phyloP scores from a whole-genome alignment of 169 alveolate species.

The Cryptosporidium parvum region DNA sequence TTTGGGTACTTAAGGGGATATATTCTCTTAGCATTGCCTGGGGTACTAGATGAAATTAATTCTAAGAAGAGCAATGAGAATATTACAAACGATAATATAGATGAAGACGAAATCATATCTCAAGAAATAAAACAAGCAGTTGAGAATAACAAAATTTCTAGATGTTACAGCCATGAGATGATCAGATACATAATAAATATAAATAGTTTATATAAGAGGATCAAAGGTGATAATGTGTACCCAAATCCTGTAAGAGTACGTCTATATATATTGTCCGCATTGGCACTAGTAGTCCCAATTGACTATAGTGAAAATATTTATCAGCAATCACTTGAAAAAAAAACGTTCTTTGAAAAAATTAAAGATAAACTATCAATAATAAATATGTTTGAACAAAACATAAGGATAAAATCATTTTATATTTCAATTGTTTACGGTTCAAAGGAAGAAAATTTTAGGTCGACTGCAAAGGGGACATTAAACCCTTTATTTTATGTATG shows the following conservation, averaged over 20 bases:
- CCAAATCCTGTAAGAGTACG: constrained; percentile 85
- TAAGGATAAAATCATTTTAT: constrained; percentile 66
- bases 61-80: constrained; percentile 4
- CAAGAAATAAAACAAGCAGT: constrained; percentile 29
- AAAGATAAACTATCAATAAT: constrained; percentile 39
- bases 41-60: constrained; percentile 38
- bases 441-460: constrained; percentile 69
- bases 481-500: constrained; percentile 84
- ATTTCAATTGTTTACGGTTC: constrained; percentile 70
- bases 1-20: constrained; percentile 66
- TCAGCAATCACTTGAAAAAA: constrained; percentile 15
- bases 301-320: background rate
- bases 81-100: background rate
- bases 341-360: constrained; percentile 28
- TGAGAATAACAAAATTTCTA: constrained; percentile 29
- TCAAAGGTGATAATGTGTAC: constrained; percentile 82
- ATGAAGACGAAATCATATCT: constrained; percentile 1
- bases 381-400: constrained; percentile 26
- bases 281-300: constrained; percentile 58
- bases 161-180: constrained; percentile 64
- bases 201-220: constrained; percentile 67
- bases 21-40: constrained; percentile 66
- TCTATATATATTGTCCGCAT: constrained; percentile 81
- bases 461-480: constrained; percentile 41
- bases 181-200: constrained; percentile 24